These are phyloP conservation scores for Annulohypoxylon stygium DNA, from an alignment of 495 filamentous ascomycete genomes.

Conservation along the genomic window DNA sequence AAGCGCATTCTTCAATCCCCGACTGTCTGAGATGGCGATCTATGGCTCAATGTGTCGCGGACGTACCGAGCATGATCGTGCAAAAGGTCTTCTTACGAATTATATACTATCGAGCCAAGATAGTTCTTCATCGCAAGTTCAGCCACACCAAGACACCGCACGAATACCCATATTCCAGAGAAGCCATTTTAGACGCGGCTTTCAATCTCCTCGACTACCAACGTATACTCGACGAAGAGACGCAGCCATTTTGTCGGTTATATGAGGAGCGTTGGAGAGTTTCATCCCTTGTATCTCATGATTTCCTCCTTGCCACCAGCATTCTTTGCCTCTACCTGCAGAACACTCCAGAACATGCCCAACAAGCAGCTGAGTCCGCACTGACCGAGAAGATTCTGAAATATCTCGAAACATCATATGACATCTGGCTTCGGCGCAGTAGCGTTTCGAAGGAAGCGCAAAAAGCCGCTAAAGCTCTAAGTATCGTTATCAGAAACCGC, in stretches of 20 bases:
- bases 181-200: neutral
- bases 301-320: neutral
- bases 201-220: conserved; percentile 1
- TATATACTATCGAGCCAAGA: neutral
- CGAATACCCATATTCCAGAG: neutral
- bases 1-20: conserved; percentile 1
- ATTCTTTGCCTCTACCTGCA: neutral
- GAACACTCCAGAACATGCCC: neutral
- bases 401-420: neutral
- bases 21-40: neutral
- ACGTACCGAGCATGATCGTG: neutral
- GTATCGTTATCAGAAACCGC: neutral
- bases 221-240: conserved; percentile 1
- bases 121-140: neutral
- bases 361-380: neutral
- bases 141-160: neutral
- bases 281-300: neutral
- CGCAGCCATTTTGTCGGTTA: conserved; percentile 2
- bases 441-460: neutral
- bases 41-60: neutral
- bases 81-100: neutral
- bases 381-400: neutral
- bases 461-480: neutral
- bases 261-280: conserved; percentile 3
- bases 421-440: neutral